Evolutionary conservation across 2,329 filamentous ascomycete species (phyloP).

Genomic region (Beauveria pseudobassiana): DNA sequence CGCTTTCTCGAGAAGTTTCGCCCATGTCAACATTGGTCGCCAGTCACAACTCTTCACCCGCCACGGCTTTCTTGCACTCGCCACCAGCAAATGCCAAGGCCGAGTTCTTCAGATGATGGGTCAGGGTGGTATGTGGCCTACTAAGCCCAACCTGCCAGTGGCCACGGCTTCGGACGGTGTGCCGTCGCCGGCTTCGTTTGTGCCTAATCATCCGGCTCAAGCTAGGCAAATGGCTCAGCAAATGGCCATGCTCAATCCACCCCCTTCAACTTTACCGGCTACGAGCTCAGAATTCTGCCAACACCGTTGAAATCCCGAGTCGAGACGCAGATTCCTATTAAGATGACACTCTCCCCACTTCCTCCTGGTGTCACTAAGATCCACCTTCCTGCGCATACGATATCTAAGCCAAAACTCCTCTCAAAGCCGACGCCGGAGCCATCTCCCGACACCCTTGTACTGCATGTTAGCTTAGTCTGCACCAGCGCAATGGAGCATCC

Average conservation of each 20-base stretch:
- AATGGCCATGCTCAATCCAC: constrained; percentile 19
- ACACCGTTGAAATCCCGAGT: constrained; percentile 80
- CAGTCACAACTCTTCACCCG: constrained; percentile 46
- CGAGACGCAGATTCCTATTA: constrained; percentile 91
- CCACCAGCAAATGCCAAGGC: constrained; percentile 36
- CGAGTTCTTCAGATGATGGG: constrained; percentile 30
- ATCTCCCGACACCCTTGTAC: constrained; percentile 66
- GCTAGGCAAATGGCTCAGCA: constrained; percentile 25
- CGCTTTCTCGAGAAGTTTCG: constrained; percentile 45
- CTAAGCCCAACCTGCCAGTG: constrained; percentile 20
- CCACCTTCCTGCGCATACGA: constrained; percentile 81
- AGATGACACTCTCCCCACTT: constrained; percentile 68
- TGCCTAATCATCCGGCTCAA: constrained; percentile 18
- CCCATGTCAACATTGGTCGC: constrained; percentile 44
- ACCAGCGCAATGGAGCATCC: constrained; percentile 82
- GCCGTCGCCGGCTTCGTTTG: constrained; percentile 20
- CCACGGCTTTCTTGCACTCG: constrained; percentile 35
- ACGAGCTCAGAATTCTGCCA: constrained; percentile 52
- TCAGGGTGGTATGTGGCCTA: constrained; percentile 29
- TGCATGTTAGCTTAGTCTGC: constrained; percentile 78
- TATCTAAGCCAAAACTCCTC: constrained; percentile 88
- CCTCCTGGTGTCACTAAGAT: constrained; percentile 71
- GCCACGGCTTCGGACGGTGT: constrained; percentile 19
- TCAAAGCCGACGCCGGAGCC: constrained; percentile 62
- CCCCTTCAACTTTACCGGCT: constrained; percentile 27